Conservation (phyloP, 495 filamentous ascomycete genomes). For the Neurospora sp. region DNA sequence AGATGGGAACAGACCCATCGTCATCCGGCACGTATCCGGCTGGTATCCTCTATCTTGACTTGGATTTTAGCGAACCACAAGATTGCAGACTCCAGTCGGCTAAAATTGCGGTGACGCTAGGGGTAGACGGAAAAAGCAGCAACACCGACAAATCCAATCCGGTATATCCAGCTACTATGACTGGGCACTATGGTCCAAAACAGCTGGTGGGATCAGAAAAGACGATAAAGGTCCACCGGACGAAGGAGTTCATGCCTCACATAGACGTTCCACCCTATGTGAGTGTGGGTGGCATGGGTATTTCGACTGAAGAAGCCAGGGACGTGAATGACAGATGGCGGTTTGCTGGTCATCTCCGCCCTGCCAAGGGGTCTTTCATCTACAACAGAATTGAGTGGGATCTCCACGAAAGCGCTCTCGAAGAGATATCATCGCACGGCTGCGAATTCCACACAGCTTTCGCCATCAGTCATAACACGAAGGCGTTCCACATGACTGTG, state of each 20-base stretch:
- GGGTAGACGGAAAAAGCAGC: neutral
- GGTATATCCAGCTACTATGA: neutral
- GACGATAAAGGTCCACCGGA: neutral
- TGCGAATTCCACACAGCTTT: slow-evolving; percentile 25
- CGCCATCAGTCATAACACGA: slow-evolving; percentile 22
- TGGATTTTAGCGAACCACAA: slow-evolving; percentile 18
- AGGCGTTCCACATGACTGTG: slow-evolving; percentile 23
- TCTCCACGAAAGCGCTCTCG: slow-evolving; percentile 18
- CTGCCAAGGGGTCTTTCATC: neutral
- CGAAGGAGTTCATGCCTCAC: slow-evolving; percentile 4
- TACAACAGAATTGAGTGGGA: slow-evolving; percentile 20
- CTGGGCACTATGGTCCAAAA: slow-evolving; percentile 12
- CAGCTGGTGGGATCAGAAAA: slow-evolving; percentile 3
- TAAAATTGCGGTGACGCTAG: slow-evolving; percentile 17
- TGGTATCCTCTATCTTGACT: slow-evolving; percentile 25
- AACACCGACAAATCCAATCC: no score
- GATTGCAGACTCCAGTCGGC: slow-evolving; percentile 21
- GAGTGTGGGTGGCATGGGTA: neutral
- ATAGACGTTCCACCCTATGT: slow-evolving; percentile 1
- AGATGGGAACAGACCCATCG: slow-evolving; percentile 7
- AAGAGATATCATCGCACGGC: slow-evolving; percentile 18
- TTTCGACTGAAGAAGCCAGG: slow-evolving; percentile 4
- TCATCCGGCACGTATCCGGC: neutral
- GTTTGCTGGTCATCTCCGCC: slow-evolving; percentile 7
- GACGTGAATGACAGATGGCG: slow-evolving; percentile 5